Base-by-base conservation (phyloP, 2,329 filamentous ascomycete species). In the Colletotrichum agaves region DNA sequence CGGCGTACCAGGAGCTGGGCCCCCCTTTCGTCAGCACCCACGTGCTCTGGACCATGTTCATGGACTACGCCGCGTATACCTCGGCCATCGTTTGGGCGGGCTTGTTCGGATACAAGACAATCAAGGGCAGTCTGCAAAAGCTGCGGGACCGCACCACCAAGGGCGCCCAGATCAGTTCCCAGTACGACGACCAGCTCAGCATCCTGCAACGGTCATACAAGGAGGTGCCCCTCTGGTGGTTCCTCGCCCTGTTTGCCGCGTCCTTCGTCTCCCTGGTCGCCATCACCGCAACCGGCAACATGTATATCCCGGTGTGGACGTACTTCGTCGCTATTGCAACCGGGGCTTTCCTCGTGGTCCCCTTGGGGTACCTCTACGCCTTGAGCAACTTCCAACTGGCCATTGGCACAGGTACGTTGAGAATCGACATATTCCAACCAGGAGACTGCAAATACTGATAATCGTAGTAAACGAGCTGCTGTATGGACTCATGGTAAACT, bases 151-250 rank as follows among this genome's bases (percentile, higher is more conserved):
- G 60, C 5, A 53, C 31, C 11, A 67, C 17, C 31, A 82, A 88
- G 66, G 82, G 87, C 2, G 70, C 78, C 10, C 82, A 87, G 35
- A 81, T 89, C 55, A 68, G 62, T 11, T 31, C 53, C 68, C 84
- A 88, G 72, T 89, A 88, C 70, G 76, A 78, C 5, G 87, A 89
- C 70, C 84, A 86, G 43, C 79, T 89, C n/a, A 89, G 88, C 70
- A 79, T 89, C 11, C 77, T 89, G 17, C 84, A 86, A 75, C 81
- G 87, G 5, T 78, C 81, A 0, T 89, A 89, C 71, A 80, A 84
- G 63, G 87, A 89, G 64, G 85, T 89, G 0, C 87, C 87, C 0
- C 72, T 84, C 11, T 88, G 84, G 83, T 89, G 87, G 87, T 90
- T 86, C 66, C 59, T 80, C 0, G 72, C 73, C 0, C 76, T 89